phyloP scores from a whole-genome alignment of 2,329 filamentous ascomycete genomes.

The Fusarium falciforme region DNA sequence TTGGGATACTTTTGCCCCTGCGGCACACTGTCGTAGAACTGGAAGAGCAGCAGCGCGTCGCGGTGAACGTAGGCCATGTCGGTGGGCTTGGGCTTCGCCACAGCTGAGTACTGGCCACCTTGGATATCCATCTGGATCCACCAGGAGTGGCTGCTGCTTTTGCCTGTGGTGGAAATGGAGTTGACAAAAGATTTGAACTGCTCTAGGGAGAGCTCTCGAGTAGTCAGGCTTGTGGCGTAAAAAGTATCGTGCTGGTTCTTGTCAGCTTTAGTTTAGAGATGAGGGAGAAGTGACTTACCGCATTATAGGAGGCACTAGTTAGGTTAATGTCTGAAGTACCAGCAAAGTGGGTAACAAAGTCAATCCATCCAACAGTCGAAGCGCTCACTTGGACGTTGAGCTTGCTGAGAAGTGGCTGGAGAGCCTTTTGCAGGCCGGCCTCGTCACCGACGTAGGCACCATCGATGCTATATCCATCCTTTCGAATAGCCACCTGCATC shows the following conservation, averaged over 20 bases:
- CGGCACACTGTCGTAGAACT: conserved; percentile 58
- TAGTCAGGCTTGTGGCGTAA: conserved; percentile 46
- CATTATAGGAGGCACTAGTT: conserved; percentile 37
- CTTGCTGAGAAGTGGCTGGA: conserved; percentile 36
- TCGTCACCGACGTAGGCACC: conserved; percentile 42
- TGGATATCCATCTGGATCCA: conserved; percentile 48
- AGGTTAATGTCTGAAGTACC: conserved; percentile 35
- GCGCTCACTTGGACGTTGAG: conserved; percentile 22
- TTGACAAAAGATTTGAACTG: conserved; percentile 43
- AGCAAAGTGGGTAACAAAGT: conserved; percentile 40
- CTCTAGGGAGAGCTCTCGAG: conserved; percentile 29
- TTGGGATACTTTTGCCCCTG: conserved; percentile 44
- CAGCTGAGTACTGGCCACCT: conserved; percentile 51
- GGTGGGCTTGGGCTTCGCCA: conserved; percentile 45
- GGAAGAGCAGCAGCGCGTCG: conserved; percentile 61
- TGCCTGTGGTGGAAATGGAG: conserved; percentile 35
- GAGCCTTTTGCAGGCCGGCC: conserved; percentile 22
- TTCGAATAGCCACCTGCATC: conserved; percentile 39
- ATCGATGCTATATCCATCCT: conserved; percentile 37
- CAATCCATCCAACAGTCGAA: conserved; percentile 41
- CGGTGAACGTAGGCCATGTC: conserved; percentile 54
- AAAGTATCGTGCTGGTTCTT: conserved; percentile 44
- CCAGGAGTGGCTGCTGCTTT: conserved; percentile 36
- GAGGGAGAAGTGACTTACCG: conserved; percentile 18
- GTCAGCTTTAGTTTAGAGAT: neutral